Conservation (phyloP, 1,284 basidiomycete genomes). For the Ustilago loliicola region DNA sequence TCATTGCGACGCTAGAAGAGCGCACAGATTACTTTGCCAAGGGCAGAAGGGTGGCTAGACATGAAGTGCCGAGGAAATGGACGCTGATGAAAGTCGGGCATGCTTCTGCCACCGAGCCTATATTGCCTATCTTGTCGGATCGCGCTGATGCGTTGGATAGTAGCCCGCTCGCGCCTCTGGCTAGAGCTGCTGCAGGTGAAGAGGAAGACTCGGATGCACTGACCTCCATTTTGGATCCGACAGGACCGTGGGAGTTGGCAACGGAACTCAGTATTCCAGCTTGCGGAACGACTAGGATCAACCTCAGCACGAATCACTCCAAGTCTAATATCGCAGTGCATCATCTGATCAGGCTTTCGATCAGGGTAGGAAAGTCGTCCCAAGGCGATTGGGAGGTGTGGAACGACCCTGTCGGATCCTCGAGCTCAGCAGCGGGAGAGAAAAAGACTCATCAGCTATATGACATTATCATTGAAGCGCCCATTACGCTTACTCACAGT, state of each 20-base stretch:
- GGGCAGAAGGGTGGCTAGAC: slow-evolving; percentile 77
- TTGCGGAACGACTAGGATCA: slow-evolving; percentile 74
- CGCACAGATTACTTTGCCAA: slow-evolving; percentile 75
- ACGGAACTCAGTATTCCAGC: slow-evolving; percentile 58
- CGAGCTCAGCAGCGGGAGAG: slow-evolving; percentile 12
- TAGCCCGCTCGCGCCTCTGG: slow-evolving; percentile 72
- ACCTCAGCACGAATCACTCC: slow-evolving; percentile 85
- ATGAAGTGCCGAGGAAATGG: slow-evolving; percentile 80
- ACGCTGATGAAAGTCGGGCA: slow-evolving; percentile 78
- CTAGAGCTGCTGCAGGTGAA: slow-evolving; percentile 54
- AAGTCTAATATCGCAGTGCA: slow-evolving; percentile 83
- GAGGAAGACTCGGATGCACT: slow-evolving; percentile 51
- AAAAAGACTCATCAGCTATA: slow-evolving; percentile 72
- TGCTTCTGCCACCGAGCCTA: slow-evolving; percentile 74
- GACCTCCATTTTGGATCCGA: slow-evolving; percentile 72
- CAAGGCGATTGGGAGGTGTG: slow-evolving; percentile 30
- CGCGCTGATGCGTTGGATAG: slow-evolving; percentile 70
- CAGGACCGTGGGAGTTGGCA: slow-evolving; percentile 76
- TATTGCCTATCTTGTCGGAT: slow-evolving; percentile 79
- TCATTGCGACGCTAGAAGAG: slow-evolving; percentile 82
- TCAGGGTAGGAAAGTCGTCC: slow-evolving; percentile 80
- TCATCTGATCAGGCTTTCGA: slow-evolving; percentile 85
- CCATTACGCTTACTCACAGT: slow-evolving; percentile 74
- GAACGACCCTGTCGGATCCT: slow-evolving; percentile 2
- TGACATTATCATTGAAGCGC: slow-evolving; percentile 90